These are phyloP conservation scores for Prunus davidiana DNA, from an alignment of 306 rosid species.

Conservation along the genomic window DNA sequence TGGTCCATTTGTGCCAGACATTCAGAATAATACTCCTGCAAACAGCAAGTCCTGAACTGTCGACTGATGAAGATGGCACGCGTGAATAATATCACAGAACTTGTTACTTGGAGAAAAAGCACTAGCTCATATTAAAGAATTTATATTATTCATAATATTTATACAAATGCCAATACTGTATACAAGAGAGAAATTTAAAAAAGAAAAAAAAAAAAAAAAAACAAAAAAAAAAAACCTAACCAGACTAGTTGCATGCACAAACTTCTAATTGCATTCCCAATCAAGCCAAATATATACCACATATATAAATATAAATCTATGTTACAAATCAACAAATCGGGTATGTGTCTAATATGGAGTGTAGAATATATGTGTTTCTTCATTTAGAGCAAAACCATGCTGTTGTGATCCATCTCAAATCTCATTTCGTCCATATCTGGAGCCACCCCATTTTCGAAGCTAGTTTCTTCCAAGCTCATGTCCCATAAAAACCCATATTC, in stretches of 20 bases:
- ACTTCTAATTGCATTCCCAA: background rate
- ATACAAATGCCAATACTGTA: slow-evolving; percentile 15
- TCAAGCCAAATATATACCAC: slow-evolving; percentile 13
- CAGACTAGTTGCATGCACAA: slow-evolving; percentile 7
- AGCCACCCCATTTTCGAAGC: slow-evolving; percentile 44
- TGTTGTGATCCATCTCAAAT: slow-evolving; percentile 61
- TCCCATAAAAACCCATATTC: slow-evolving; percentile 81
- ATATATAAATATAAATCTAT: background rate
- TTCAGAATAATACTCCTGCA: background rate
- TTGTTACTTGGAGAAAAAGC: no score
- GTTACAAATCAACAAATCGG: slow-evolving; percentile 17
- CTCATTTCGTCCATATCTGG: slow-evolving; percentile 58
- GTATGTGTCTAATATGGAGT: background rate
- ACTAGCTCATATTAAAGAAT: background rate
- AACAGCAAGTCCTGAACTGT: background rate
- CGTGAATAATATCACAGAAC: no score
- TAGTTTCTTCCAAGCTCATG: slow-evolving; percentile 58
- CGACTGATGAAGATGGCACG: background rate
- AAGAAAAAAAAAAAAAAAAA: background rate
- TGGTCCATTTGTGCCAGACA: background rate
- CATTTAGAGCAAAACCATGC: slow-evolving; percentile 54
- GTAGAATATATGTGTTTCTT: background rate
- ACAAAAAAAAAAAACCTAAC: background rate
- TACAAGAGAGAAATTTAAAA: background rate
- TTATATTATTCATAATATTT: background rate